Conservation (phyloP, 1,139 yeast species). For the Cylindricascospora bacillispora region DNA sequence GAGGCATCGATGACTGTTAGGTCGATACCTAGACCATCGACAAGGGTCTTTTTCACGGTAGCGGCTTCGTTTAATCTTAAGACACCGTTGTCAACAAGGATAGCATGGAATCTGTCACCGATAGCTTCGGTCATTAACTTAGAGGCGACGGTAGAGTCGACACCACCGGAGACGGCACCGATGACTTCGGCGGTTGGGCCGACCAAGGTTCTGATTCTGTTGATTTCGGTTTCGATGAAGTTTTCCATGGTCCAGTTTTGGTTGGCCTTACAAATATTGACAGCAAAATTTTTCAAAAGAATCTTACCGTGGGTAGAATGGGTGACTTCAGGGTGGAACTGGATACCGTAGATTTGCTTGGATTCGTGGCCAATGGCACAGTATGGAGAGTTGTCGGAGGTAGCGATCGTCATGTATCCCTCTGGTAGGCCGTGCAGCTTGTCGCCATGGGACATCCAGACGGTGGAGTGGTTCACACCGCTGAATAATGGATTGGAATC, state of each 20-base stretch:
- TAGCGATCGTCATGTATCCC: conserved; percentile 82
- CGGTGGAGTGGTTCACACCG: conserved; percentile 78
- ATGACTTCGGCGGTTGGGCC: conserved; percentile 98
- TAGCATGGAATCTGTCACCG: conserved; percentile 98
- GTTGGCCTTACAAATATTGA: conserved; percentile 70
- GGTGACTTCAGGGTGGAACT: conserved; percentile 98
- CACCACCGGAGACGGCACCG: conserved; percentile 99
- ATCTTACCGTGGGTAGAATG: conserved; percentile 88
- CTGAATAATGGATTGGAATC: conserved; percentile 57
- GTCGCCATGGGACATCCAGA: conserved; percentile 99
- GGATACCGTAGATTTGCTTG: conserved; percentile 80
- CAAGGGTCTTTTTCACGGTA: conserved; percentile 74
- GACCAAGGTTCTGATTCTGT: conserved; percentile 77
- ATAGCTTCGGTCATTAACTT: conserved; percentile 96
- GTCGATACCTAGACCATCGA: conserved; percentile 89
- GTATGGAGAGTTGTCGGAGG: conserved; percentile 86
- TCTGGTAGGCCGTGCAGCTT: conserved; percentile 82
- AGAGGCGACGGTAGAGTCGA: conserved; percentile 98
- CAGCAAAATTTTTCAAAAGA: conserved; percentile 83
- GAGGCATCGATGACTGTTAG: conserved; percentile 90
- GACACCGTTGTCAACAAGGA: conserved; percentile 94
- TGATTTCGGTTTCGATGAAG: conserved; percentile 91
- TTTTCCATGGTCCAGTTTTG: conserved; percentile 98
- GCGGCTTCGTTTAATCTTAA: conserved; percentile 91
- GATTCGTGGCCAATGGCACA: conserved; percentile 79